A percentile compares a stretch with the other conserved stretches of the same genome.
phyloP scores from a whole-genome alignment of 495 filamentous ascomycete genomes.

The Xylaria palmicola region DNA sequence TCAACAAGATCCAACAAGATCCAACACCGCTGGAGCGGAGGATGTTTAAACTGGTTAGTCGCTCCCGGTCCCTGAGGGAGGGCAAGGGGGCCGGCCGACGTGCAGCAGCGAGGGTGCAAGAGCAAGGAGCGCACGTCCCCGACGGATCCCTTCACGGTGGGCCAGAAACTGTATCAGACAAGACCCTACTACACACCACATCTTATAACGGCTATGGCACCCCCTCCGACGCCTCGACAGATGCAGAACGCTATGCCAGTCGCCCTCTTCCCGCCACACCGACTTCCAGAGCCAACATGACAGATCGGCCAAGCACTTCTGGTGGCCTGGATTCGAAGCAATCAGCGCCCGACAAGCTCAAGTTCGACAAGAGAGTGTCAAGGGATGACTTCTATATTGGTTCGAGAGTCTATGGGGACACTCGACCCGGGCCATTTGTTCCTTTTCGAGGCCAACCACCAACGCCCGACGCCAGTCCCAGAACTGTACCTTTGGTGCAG shows the following conservation, averaged over 20 bases:
- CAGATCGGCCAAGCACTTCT: constrained; percentile 43
- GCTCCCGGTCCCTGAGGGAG: constrained; percentile 9
- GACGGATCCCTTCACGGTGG: constrained; percentile 34
- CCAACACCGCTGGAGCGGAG: constrained; percentile 8
- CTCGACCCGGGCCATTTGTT: constrained; percentile 30
- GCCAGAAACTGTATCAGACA: constrained; percentile 48
- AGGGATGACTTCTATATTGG: constrained; percentile 50
- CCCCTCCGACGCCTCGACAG: constrained; percentile 15
- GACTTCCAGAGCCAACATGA: constrained; percentile 35
- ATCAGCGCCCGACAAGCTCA: constrained; percentile 23
- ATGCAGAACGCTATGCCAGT: constrained; percentile 36
- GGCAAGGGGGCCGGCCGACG: constrained; percentile 16
- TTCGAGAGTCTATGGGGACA: constrained; percentile 18
- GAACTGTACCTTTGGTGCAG: not conserved
- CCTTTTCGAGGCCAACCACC: constrained; percentile 36
- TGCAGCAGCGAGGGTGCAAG: constrained; percentile 30
- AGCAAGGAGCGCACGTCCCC: constrained; percentile 38
- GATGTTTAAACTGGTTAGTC: constrained; percentile 17
- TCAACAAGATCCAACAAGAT: not conserved
- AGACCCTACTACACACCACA: constrained; percentile 31
- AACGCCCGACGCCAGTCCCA: constrained; percentile 45
- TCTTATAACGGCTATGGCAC: constrained; percentile 24
- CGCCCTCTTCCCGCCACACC: constrained; percentile 39
- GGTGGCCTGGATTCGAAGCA: constrained; percentile 21
- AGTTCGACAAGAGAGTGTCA: constrained; percentile 40